These are phyloP conservation scores for Aspergillus ellipticus DNA, from an alignment of 495 filamentous ascomycete genomes.

Conservation along the genomic window DNA sequence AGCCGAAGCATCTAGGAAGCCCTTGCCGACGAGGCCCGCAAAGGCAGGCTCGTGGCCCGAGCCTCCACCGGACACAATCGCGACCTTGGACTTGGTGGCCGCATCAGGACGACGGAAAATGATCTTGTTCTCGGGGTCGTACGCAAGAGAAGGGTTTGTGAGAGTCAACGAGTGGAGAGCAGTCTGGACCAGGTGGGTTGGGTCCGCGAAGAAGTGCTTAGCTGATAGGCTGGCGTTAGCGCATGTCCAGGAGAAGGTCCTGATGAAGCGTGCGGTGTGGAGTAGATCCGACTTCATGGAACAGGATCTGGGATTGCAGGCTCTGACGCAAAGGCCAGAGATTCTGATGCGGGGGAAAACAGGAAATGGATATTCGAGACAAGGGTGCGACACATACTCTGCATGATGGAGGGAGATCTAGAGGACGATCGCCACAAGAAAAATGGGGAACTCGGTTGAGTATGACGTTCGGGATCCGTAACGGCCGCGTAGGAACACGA, in stretches of 20 bases:
- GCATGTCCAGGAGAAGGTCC: background rate
- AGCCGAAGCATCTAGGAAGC: constrained; percentile 80
- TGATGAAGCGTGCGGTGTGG: constrained; percentile 2
- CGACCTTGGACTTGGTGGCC: constrained; percentile 56
- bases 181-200: constrained; percentile 70
- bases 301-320: constrained; percentile 1
- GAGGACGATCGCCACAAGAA: constrained; percentile 9
- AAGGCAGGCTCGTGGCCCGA: constrained; percentile 93
- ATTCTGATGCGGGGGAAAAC: background rate
- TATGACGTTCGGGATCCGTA: constrained; percentile 12
- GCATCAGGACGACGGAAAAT: constrained; percentile 69
- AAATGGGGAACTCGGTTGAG: constrained; percentile 4
- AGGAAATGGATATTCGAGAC: background rate
- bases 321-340: background rate
- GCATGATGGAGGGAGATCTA: constrained; percentile 17
- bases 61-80: constrained; percentile 85
- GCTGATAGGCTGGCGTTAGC: constrained; percentile 28
- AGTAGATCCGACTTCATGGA: constrained; percentile 13
- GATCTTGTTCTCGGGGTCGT: constrained; percentile 81
- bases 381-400: constrained; percentile 20
- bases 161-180: constrained; percentile 74
- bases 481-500: background rate
- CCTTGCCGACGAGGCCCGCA: constrained; percentile 64
- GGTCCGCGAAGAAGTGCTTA: constrained; percentile 93
- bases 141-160: constrained; percentile 79